Conservation (phyloP, 116 monocot genomes). For the Papilionanthe hybrid region DNA sequence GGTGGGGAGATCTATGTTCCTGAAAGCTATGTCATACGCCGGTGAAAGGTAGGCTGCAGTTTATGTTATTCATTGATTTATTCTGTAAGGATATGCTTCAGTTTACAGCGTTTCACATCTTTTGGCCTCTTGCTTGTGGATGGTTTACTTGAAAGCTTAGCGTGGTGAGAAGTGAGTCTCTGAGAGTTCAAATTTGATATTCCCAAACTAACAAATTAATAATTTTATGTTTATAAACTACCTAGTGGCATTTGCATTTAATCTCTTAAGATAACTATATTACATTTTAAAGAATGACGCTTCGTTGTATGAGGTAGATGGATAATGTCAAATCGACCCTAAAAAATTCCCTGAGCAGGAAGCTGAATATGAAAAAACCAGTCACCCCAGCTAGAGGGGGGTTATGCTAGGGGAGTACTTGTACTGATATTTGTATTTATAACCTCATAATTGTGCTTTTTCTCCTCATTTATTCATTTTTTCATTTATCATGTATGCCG, state of each 20-base stretch:
- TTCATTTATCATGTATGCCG: too few relatives aligned
- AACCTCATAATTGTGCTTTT: too few relatives aligned
- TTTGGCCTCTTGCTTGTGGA: not conserved
- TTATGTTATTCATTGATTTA: not conserved
- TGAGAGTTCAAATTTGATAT: not conserved
- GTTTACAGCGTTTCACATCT: not conserved
- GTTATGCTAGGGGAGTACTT: too few relatives aligned
- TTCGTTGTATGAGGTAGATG: too few relatives aligned
- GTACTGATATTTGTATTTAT: too few relatives aligned
- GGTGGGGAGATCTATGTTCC: slow-evolving; percentile 96
- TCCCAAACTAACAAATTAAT: not conserved
- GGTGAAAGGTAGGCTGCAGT: slow-evolving; percentile 32
- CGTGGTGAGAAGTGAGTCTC: not conserved
- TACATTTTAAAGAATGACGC: too few relatives aligned
- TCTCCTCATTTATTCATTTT: too few relatives aligned
- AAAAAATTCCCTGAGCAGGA: too few relatives aligned
- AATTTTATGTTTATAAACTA: not conserved
- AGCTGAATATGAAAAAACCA: too few relatives aligned
- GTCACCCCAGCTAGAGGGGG: too few relatives aligned
- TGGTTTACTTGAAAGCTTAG: not conserved
- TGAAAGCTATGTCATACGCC: slow-evolving; percentile 40
- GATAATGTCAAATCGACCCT: too few relatives aligned
- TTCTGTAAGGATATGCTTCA: not conserved
- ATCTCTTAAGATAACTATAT: too few relatives aligned
- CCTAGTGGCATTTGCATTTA: not conserved